Evolutionary conservation across 371 early-diverging fungal species (phyloP), one percentile per base, ranked within the genome.

Genomic region (Mucor racemosus): DNA sequence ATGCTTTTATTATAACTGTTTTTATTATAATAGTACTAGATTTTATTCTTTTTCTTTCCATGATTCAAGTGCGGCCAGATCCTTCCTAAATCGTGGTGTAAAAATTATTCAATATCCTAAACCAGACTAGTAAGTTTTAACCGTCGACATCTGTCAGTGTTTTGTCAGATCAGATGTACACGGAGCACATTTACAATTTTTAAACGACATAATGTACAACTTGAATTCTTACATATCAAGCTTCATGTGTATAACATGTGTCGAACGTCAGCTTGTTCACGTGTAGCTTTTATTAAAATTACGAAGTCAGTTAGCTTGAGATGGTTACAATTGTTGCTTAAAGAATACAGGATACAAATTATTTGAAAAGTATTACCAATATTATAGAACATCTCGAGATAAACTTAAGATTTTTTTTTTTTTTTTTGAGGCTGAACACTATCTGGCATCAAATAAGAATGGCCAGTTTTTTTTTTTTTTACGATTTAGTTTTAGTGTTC

Each of bases 191-290:
- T 40, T 26, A 14, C 39, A 44, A 42, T 6, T 21, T 21, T 26
- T 41, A 11, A 38, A 15, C 39, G 13, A 8, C 26, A 26, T n/a
- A 33, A 34, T 60, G 13, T 34, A 46, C 17, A 5, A 41, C 46
- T 38, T 50, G 62, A 21, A n/a, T 35, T 50, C 19, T 21, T 50
- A 36, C 50, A 44, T 36, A 35, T 36, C 50, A 36, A 48, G 42
- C 21, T 38, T 62, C 62, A 62, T 62, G 62, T 38, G 62, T 35
- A 44, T 15, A 26, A 38, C 62, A 62, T 62, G 62, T 50, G 62
- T 36, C 34, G 11, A 62, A 50, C 38, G 62, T 62, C 38, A 62
- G 62, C 50, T 62, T 19, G 19, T 44, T 50, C 62, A 62, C 19
- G 62, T 50, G 62, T 48, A 50, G 8, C 19, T 10, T 36, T 19